Base-by-base conservation (phyloP, 2,329 filamentous ascomycete genomes). In the Dothideomycetes sp. region DNA sequence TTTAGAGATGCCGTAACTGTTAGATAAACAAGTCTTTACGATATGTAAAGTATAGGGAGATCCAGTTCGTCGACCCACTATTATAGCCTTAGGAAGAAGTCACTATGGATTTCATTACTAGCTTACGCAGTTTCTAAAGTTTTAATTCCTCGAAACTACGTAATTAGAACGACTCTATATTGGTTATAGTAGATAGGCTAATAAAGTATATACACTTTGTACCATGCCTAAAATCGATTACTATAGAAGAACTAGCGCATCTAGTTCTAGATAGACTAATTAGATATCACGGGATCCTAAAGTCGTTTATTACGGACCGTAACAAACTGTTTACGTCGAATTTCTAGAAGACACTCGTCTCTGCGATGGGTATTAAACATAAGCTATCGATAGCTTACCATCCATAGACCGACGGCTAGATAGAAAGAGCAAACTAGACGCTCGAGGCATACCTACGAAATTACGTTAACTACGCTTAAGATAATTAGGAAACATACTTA, bases 341-440 rank as follows among this genome's bases (percentile, higher is more conserved):
- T 41, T 48, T 34, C 39, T 50, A 33, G 47, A 47, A 46, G 27
- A 44, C 41, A 4, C 35, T 50, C 17, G 29, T 48, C 12, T 25
- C 15, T 35, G 33, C 16, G 17, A 34, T 50, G 12, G 44, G 46
- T 19, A 51, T 56, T 9, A 36, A 50, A 33, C 28, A 43, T 16
- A 45, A 49, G 13, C 44, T 53, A 3, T 53, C 45, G 2, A 58
- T 50, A 13, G 47, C 48, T 9, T 55, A 50, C 36, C 48, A 59
- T 38, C 41, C 45, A 4, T 23, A 56, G 39, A 56, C 49, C 4
- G 48, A 59, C 41, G 44, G 52, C 10, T 39, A 53, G 44, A 58
- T 45, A 4, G 50, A 59, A 44, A 41, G 44, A 12, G 23, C 41
- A 3, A 58, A 59, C 39, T 27, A 51, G 31, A 44, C 43, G 1